Base-by-base conservation (phyloP, 306 rosid genomes). In the Herpetospermum pedunculosum region DNA sequence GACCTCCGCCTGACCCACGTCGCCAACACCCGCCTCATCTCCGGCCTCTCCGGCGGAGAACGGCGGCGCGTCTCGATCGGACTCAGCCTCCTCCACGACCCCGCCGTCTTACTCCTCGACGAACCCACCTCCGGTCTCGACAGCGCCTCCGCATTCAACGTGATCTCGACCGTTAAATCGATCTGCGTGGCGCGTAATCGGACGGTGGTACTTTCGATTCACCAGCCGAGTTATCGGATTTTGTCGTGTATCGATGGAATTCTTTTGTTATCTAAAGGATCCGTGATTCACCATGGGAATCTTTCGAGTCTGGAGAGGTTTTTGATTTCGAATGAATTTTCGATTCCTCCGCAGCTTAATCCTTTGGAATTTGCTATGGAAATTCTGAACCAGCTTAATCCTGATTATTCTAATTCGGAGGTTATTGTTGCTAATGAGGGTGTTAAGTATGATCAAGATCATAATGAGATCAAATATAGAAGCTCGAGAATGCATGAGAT, bases 71-170 rank as follows among this genome's bases (percentile, higher is more conserved):
- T 90, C 40, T 93, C 96, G 0, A 90, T 93, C 2, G 98, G 97
- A 1, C 78, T 93, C 1, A 80, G 91, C 54, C 97, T 93, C 19
- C 97, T 93, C 28, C 98, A 91, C 60, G 98, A 91, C 47, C 98
- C 98, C 0, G 84, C 91, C 0, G 85, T 93, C 3, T 38, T 93
- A 14, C 89, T 93, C 9, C 92, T 93, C 0, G 98, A 93, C 65
- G 98, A 93, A 58, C 98, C 98, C n/a, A 93, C 98, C 38, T 91
- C 98, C 7, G 94, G 98, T 0, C 97, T 93, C 8, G 97, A 93
- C 62, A 89, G 96, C 32, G 81, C 89, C 0, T 87, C 92, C 1
- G 94, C 98, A 11, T 91, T 85, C 81, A 91, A 91, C 46, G 88
- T 93, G 35, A 86, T 93, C 82, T 97, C 88, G 28, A 87, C 88